Base-by-base conservation (phyloP, 805 yeast genomes). In the Saccharomyces jurei region DNA sequence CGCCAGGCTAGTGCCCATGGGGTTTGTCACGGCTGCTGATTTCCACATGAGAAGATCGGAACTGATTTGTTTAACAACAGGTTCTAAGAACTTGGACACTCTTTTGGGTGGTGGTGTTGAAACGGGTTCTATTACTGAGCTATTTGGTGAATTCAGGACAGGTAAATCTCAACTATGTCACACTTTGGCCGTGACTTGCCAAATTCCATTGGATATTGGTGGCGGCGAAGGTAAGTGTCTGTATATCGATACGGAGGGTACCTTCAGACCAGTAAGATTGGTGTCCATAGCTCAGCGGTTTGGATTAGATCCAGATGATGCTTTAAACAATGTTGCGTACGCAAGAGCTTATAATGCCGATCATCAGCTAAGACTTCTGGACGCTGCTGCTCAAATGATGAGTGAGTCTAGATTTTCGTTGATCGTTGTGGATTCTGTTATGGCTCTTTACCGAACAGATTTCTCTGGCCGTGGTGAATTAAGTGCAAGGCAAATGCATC, bases 221-320 rank as follows among this genome's bases (percentile, higher is more conserved):
- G 99, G 99, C 57, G 99, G 97, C 51, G 99, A 94, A 74, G 99
- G 99, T 32, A 90, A 94, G 71, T 92, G 97, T 70, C 76, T 94
- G 53, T 94, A 88, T 68, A 91, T 94, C 57, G 99, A 94, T 66
- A 92, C 98, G 0, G 99, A 92, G 68, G 97, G 97, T 21, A 94
- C 99, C 1, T 94, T 94, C 70, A 80, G 99, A 67, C 97, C 98
- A 0, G 86, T 85, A 48, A 80, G 99, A 63, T 76, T 94, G 61
- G 87, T 88, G 8, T 84, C 96, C 0, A 90, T 94, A 60, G 96
- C 97, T 2, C 85, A 85, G 67, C 77, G 99, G 62, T 94, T 87
- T 67, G 97, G 97, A 0, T 77, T 94, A 55, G 89, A 89, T 61
- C 96, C 94, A 22, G 90, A 87, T 63, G 97, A 89, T 67, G 95